These are phyloP conservation scores for Globisporangium acanthophoron DNA, from an alignment of 352 stramenopile genomes.

Conservation along the genomic window DNA sequence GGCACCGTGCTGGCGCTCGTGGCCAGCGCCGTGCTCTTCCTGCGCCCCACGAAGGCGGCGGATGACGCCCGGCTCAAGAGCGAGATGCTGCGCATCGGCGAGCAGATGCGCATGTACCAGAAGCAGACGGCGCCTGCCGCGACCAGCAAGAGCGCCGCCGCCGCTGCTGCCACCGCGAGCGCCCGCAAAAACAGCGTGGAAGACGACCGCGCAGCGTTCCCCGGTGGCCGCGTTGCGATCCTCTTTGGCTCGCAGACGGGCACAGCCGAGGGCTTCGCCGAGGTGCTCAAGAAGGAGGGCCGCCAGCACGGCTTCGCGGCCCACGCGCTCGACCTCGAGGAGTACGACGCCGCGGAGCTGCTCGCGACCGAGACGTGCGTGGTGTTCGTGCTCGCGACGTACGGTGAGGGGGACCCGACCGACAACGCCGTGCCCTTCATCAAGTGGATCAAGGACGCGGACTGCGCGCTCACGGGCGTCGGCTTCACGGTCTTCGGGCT, in stretches of 20 bases:
- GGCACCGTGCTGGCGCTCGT: constrained; percentile 64
- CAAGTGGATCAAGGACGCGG: constrained; percentile 84
- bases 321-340: constrained; percentile 92
- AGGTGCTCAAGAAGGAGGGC: constrained; percentile 90
- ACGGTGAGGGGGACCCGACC: constrained; percentile 97
- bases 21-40: constrained; percentile 55
- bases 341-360: constrained; percentile 80
- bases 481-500: constrained; percentile 96
- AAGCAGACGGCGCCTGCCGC: constrained; percentile 28
- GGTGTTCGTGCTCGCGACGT: constrained; percentile 96
- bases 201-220: constrained; percentile 29
- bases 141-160: not conserved
- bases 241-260: constrained; percentile 98
- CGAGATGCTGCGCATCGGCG: constrained; percentile 63
- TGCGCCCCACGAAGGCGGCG: constrained; percentile 45
- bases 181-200: constrained; percentile 19
- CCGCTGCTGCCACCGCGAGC: not conserved
- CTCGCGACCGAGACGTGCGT: constrained; percentile 53
- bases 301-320: constrained; percentile 83
- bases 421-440: constrained; percentile 96
- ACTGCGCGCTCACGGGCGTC: constrained; percentile 50
- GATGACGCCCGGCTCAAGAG: constrained; percentile 62
- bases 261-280: constrained; percentile 96
- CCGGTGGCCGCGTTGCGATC: constrained; percentile 80
- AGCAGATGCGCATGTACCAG: constrained; percentile 85